A percentile compares a stretch with the other conserved stretches of the same genome.
phyloP scores from a whole-genome alignment of 1,284 basidiomycete genomes.

The Cryptococcus sp. region DNA sequence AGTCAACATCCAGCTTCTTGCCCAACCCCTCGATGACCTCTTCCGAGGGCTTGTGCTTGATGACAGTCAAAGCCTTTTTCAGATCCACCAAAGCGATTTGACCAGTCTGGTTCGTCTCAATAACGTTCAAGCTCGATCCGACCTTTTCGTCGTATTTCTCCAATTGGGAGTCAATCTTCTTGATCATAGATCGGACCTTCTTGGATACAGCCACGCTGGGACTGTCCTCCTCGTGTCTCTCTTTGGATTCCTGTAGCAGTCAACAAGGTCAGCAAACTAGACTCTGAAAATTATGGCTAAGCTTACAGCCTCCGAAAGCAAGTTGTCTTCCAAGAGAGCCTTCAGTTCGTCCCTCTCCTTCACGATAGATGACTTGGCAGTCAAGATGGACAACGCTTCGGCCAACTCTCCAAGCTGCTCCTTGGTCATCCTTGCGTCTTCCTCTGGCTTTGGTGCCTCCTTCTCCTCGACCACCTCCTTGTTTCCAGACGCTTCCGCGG shows the following conservation, averaged over 20 bases:
- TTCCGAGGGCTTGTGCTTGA: slow-evolving; percentile 90
- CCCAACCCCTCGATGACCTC: slow-evolving; percentile 86
- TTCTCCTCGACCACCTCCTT: slow-evolving; percentile 61
- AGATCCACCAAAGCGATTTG: slow-evolving; percentile 89
- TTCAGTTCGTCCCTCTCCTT: slow-evolving; percentile 93
- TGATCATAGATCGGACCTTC: slow-evolving; percentile 92
- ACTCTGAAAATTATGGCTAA: background rate
- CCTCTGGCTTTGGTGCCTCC: slow-evolving; percentile 49
- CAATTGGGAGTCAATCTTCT: slow-evolving; percentile 91
- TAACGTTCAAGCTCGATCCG: slow-evolving; percentile 89
- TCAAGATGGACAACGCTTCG: slow-evolving; percentile 87
- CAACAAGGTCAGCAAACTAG: background rate
- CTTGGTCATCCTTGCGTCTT: slow-evolving; percentile 89
- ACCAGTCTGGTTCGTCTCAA: slow-evolving; percentile 87
- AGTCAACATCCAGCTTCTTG: slow-evolving; percentile 92
- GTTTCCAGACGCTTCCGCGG: slow-evolving; percentile 65
- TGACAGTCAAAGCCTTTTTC: slow-evolving; percentile 85
- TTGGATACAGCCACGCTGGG: slow-evolving; percentile 69
- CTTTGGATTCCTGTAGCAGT: slow-evolving; percentile 49
- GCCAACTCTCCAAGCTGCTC: slow-evolving; percentile 94
- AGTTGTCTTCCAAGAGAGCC: slow-evolving; percentile 86
- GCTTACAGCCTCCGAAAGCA: slow-evolving; percentile 76
- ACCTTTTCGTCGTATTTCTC: slow-evolving; percentile 90
- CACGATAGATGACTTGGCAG: slow-evolving; percentile 92
- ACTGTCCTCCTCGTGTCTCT: slow-evolving; percentile 50